These are phyloP conservation scores for Coniosporium apollinis DNA, from an alignment of 495 filamentous ascomycete genomes.

Conservation along the genomic window DNA sequence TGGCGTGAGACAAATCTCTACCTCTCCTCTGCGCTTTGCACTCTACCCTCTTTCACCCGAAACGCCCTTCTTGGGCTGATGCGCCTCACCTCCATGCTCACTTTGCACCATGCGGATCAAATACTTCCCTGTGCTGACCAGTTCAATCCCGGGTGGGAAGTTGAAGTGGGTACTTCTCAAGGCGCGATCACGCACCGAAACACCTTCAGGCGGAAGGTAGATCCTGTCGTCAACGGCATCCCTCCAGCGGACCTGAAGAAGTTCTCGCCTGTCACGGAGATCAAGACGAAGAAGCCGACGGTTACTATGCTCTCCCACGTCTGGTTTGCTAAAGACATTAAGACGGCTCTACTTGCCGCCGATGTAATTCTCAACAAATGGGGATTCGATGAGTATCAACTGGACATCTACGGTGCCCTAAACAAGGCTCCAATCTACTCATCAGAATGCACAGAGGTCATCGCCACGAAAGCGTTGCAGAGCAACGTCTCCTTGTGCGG, in stretches of 20 bases:
- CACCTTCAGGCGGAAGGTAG: constrained; percentile 43
- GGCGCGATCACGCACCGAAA: constrained; percentile 41
- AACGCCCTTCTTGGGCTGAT: constrained; percentile 38
- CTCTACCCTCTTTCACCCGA: constrained; percentile 39
- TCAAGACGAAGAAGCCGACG: constrained; percentile 39
- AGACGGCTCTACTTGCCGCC: constrained; percentile 43
- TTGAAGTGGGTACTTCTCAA: constrained; percentile 44
- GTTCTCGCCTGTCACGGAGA: constrained; percentile 41
- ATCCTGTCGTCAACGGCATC: constrained; percentile 54
- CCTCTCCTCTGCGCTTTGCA: constrained; percentile 41
- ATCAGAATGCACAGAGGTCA: constrained; percentile 44
- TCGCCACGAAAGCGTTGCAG: constrained; percentile 41
- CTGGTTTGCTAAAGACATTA: constrained; percentile 51
- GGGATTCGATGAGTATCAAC: constrained; percentile 45
- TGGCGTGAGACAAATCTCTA: constrained; percentile 48
- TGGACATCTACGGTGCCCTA: constrained; percentile 46
- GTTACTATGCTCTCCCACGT: constrained; percentile 51
- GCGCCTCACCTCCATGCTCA: constrained; percentile 40
- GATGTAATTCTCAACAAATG: constrained; percentile 51
- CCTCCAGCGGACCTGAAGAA: constrained; percentile 48
- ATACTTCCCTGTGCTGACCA: constrained; percentile 47
- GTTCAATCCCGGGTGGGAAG: constrained; percentile 54
- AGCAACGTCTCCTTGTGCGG: constrained; percentile 36
- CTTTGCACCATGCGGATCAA: constrained; percentile 48
- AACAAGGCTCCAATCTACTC: constrained; percentile 44